Conservation (phyloP, 768 basidiomycete species). For the Amanita pallidorosea region DNA sequence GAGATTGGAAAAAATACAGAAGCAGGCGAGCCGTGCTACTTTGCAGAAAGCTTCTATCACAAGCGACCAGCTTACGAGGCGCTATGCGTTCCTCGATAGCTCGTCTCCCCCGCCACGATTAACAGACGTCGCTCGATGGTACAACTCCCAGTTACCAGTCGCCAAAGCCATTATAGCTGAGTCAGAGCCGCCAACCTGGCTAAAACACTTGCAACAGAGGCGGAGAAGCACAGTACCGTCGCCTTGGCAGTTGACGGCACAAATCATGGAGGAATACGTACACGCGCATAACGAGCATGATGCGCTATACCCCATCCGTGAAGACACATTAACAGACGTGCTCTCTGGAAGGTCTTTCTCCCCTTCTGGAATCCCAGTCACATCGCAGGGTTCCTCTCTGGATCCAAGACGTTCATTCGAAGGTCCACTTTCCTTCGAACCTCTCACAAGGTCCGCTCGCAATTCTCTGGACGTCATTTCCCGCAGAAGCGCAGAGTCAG, state of each 20-base stretch:
- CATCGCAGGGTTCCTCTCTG: conserved; percentile 24
- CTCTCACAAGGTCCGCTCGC: conserved; percentile 34
- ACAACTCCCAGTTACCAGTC: conserved; percentile 34
- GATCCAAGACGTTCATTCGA: conserved; percentile 32
- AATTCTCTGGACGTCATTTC: conserved; percentile 35
- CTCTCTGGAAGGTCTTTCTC: conserved; percentile 11
- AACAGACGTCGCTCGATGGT: conserved; percentile 49
- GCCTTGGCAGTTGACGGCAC: conserved; percentile 57
- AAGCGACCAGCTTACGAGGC: conserved; percentile 52
- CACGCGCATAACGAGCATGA: conserved; percentile 24
- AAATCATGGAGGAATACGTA: conserved; percentile 58
- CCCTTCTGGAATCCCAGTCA: conserved; percentile 11
- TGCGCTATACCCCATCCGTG: conserved; percentile 10
- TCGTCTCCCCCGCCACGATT: conserved; percentile 22
- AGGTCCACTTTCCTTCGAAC: conserved; percentile 48
- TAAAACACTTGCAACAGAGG: conserved; percentile 49
- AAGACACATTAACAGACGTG: conserved; percentile 12
- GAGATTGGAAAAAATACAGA: conserved; percentile 44
- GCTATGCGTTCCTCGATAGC: conserved; percentile 46
- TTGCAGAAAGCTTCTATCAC: conserved; percentile 55
- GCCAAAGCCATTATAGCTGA: conserved; percentile 44
- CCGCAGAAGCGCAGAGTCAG: conserved; percentile 32
- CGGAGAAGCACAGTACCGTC: conserved; percentile 26
- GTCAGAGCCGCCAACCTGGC: conserved; percentile 65
- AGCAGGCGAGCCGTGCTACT: conserved; percentile 39